Percentiles rank a stretch among this genome's conserved stretches.
Evolutionary conservation across 1,284 basidiomycete genomes (phyloP).

Genomic region (Salmacisia buchloeana): DNA sequence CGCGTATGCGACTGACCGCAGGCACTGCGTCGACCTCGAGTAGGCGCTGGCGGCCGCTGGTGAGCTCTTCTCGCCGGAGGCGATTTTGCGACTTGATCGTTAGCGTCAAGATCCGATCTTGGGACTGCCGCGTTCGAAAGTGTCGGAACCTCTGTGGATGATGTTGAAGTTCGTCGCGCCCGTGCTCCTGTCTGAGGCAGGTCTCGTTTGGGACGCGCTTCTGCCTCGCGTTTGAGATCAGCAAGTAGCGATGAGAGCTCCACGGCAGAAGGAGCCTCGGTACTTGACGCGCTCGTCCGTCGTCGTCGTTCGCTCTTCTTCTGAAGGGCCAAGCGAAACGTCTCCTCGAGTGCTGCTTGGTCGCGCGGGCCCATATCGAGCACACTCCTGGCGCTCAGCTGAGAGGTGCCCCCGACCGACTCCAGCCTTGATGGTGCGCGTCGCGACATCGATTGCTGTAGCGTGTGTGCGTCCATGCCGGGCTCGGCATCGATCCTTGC

Average conservation of each 20-base stretch:
- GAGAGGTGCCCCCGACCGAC: no score
- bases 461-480: no score
- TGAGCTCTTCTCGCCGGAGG: not conserved
- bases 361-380: no score
- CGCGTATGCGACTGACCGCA: not conserved
- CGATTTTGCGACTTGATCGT: not conserved
- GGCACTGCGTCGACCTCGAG: not conserved
- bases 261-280: not conserved
- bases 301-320: not conserved
- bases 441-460: no score
- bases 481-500: no score
- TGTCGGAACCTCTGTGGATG: no score
- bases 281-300: not conserved
- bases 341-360: not conserved
- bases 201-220: not conserved
- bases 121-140: no score
- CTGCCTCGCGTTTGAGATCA: not conserved
- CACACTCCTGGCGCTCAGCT: no score
- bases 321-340: not conserved
- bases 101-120: not conserved
- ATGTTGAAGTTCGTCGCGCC: not conserved
- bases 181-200: not conserved
- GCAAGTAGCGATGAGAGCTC: not conserved
- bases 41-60: not conserved
- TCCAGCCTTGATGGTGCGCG: no score